Evolutionary conservation across 1,139 yeast genomes (phyloP), one percentile per base, ranked within the genome.

Genomic region (Kurtzmaniella quercitrusa): DNA sequence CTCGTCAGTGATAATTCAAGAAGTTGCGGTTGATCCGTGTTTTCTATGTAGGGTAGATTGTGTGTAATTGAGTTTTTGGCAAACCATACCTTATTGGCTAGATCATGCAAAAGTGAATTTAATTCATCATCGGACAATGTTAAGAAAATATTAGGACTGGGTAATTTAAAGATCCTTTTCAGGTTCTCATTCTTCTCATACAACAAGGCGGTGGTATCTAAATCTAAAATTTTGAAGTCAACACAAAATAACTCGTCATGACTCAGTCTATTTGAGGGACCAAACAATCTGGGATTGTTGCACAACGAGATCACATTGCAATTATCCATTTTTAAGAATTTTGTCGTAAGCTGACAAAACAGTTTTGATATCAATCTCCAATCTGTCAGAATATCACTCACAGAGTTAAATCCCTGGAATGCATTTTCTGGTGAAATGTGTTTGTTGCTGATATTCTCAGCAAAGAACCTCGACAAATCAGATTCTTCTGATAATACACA

Each of bases 391-490:
- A 8, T 15, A 19, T 19, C 37, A 6, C n/a, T 12, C 8, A 34
- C 12, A 3, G 26, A 18, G 20, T 34, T 14, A 15, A 34, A 34
- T 3, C 37, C 37, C 20, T 34, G 37, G 14, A 34, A 8, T 2
- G 14, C 9, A 20, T 34, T 34, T 19, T 34, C 37, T 7, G 19
- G 19, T 4, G 3, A 12, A 2, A 34, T 4, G 3, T 44, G 41
- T 5, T 39, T 17, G 12, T 0, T 66, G 33, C 78, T 47, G 2
- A 78, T 48, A 59, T 75, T 74, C 18, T 64, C 56, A 2, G 78
- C 63, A 30, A 71, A 53, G 1, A 54, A 53, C 0, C 76, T 60
- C 11, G 71, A 66, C 47, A 77, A 82, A n/a, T 71, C 71, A 65
- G 72, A 66, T 1, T 77, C 62, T 1, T 71, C 56, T 3, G 48